These are phyloP conservation scores for Colletotrichum endophyticum DNA, from an alignment of 2,329 filamentous ascomycete species.

Conservation along the genomic window DNA sequence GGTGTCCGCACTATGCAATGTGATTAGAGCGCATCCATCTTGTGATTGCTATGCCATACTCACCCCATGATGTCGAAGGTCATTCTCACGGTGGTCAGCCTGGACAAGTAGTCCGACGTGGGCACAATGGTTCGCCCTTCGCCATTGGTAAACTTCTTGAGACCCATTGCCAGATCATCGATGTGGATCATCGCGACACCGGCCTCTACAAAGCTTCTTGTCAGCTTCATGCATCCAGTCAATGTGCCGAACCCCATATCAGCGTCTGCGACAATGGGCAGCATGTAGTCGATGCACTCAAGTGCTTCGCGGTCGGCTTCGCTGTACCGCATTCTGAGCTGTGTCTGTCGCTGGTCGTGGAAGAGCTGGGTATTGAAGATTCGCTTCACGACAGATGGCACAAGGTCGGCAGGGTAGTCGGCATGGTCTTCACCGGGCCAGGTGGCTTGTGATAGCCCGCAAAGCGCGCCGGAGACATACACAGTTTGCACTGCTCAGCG, in stretches of 20 bases:
- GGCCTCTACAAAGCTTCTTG: conserved; percentile 43
- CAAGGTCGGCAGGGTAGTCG: conserved; percentile 47
- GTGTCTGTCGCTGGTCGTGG: conserved; percentile 43
- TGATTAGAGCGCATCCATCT: background rate
- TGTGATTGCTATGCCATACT: background rate
- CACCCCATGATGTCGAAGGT: conserved; percentile 43
- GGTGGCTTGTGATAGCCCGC: conserved; percentile 39
- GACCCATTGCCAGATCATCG: conserved; percentile 45
- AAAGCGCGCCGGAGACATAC: conserved; percentile 44
- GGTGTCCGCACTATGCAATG: conserved; percentile 30
- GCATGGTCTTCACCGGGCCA: conserved; percentile 43
- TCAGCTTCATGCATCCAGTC: conserved; percentile 44
- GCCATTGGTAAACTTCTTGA: conserved; percentile 48
- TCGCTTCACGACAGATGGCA: conserved; percentile 43
- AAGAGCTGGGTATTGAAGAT: conserved; percentile 44
- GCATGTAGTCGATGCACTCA: conserved; percentile 42
- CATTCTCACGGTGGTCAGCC: conserved; percentile 39
- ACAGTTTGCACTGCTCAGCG: conserved; percentile 34
- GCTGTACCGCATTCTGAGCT: conserved; percentile 36
- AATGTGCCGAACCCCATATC: conserved; percentile 48
- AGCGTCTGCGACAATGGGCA: conserved; percentile 44
- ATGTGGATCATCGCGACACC: conserved; percentile 48
- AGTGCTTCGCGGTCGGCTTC: conserved; percentile 32
- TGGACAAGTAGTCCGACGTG: conserved; percentile 40
- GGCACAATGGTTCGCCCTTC: conserved; percentile 44